These are phyloP conservation scores for Beauveria pseudobassiana DNA, from an alignment of 2,329 filamentous ascomycete species.

Conservation along the genomic window DNA sequence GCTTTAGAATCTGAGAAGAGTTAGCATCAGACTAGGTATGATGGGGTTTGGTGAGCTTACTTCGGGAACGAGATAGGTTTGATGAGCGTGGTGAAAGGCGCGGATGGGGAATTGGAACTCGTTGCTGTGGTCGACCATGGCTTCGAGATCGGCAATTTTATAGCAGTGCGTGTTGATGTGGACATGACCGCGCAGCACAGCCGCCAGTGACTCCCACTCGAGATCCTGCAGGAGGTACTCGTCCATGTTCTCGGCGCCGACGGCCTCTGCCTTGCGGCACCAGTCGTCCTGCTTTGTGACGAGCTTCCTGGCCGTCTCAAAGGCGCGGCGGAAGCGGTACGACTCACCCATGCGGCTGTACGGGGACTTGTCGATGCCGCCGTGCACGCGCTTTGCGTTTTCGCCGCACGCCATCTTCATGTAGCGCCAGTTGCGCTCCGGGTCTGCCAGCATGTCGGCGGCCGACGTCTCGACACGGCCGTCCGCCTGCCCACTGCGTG, in stretches of 20 bases:
- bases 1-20: conserved; percentile 40
- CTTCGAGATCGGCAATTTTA: conserved; percentile 60
- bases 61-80: conserved; percentile 38
- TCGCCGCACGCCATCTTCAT: conserved; percentile 74
- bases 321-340: conserved; percentile 60
- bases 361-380: conserved; percentile 44
- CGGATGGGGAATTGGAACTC: conserved; percentile 54
- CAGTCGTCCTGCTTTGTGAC: conserved; percentile 59
- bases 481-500: conserved; percentile 53
- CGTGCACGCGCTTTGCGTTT: conserved; percentile 58
- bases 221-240: conserved; percentile 56
- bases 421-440: conserved; percentile 58
- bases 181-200: conserved; percentile 58
- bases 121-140: conserved; percentile 62
- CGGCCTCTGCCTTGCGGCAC: conserved; percentile 48
- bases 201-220: conserved; percentile 54
- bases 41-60: conserved; percentile 22
- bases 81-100: conserved; percentile 13
- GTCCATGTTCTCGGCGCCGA: conserved; percentile 43
- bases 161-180: conserved; percentile 67
- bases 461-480: conserved; percentile 57
- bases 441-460: conserved; percentile 57
- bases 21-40: neutral
- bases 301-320: conserved; percentile 52
- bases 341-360: conserved; percentile 60